Base-by-base conservation (phyloP, 1,139 yeast species). In the Meyerozyma guilliermondii region DNA sequence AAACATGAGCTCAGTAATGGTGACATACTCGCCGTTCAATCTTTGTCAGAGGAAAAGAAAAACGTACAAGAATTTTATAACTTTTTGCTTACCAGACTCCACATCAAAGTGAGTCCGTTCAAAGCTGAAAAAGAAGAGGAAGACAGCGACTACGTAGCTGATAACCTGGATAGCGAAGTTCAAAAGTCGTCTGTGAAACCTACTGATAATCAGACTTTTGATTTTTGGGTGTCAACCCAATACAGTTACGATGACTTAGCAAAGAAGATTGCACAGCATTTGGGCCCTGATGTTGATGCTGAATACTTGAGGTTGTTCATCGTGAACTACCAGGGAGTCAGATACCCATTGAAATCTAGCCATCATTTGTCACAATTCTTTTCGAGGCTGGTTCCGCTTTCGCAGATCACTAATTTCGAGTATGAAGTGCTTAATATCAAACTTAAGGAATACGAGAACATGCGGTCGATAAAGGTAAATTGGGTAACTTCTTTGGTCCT, bases 361-460 rank as follows among this genome's bases (percentile, higher is more conserved):
- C 58, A 65, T 30, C 61, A 67, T 22, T 62, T 75, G 35, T 68
- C 76, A 13, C 73, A 69, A 43, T 54, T 76, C 50, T 70, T 83
- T 49, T 72, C 78, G 3, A 77, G 73, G 50, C 66, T 69, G 18
- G 68, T 68, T 49, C 73, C 74, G 39, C 78, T 67, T 45, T 74
- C 69, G 47, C 76, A 66, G 45, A 64, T 59, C 41, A 65, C 64
- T 59, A 68, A 74, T 9, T 75, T 83, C 52, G 87, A 81, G 51
- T 92, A 86, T 58, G 96, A 91, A 55, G 65, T 85, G 1, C 72
- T 94, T 53, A 83, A 80, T 36, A 81, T 89, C 39, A 80, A 91
- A 6, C 66, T 92, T 46, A 74, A 69, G 31, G 95, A 89, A 48
- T 76, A 84, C 53, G 98, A 94, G 60, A 80, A 77, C 50, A 78